Conservation (phyloP, 352 stramenopile genomes). For the Aphanomyces astaci region DNA sequence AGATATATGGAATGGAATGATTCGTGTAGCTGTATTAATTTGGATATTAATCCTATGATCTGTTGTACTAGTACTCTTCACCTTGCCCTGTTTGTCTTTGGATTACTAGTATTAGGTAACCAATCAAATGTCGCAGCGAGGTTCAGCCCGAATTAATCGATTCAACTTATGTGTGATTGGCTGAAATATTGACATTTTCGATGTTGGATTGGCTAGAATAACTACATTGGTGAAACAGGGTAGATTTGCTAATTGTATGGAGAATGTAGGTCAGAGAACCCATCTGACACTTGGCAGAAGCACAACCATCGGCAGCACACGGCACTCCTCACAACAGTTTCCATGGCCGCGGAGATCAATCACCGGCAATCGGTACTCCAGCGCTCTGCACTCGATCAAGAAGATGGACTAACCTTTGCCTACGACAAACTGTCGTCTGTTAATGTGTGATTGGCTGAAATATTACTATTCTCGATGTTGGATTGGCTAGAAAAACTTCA, state of each 20-base stretch:
- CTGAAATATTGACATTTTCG: background rate
- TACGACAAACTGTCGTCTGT: background rate
- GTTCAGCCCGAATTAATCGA: too few species aligned
- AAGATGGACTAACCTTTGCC: background rate
- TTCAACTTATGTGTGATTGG: background rate
- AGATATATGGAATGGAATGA: too few species aligned
- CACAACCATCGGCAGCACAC: background rate
- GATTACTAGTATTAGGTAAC: too few species aligned
- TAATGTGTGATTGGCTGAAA: background rate
- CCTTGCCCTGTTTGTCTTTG: too few species aligned
- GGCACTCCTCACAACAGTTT: too few species aligned
- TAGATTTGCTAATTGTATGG: background rate
- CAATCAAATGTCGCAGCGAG: too few species aligned
- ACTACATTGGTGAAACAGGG: background rate
- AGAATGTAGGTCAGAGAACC: background rate
- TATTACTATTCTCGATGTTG: background rate
- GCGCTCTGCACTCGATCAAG: background rate
- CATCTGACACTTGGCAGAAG: background rate
- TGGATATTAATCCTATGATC: too few species aligned
- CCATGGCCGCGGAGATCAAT: background rate
- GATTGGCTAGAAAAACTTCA: background rate
- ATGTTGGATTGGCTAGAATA: background rate
- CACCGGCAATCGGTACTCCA: background rate
- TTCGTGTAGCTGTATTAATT: too few species aligned
- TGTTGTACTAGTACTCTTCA: too few species aligned